Conservation (phyloP, 2,329 filamentous ascomycete genomes). For the Hypoxylon rubiginosum region DNA sequence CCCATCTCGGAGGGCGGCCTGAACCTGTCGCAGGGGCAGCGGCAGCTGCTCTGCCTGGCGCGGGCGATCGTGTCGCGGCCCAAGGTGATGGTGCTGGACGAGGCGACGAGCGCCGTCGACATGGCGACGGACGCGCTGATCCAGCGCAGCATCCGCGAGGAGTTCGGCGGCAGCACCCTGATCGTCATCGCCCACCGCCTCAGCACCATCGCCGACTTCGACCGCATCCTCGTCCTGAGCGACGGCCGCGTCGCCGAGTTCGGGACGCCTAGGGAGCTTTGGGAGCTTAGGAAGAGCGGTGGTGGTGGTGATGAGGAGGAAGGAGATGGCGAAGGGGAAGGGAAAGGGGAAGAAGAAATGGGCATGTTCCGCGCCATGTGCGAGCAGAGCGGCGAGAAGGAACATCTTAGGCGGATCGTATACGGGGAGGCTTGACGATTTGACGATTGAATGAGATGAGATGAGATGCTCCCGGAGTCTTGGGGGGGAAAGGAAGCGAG, state of each 20-base stretch:
- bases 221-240: constrained; percentile 78
- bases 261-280: constrained; percentile 73
- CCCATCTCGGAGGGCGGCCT: constrained; percentile 78
- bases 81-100: constrained; percentile 84
- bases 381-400: constrained; percentile 70
- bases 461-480: too few species aligned
- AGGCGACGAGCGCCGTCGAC: constrained; percentile 83
- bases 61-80: constrained; percentile 79
- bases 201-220: constrained; percentile 83
- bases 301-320: not conserved
- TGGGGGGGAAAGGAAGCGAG: too few species aligned
- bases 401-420: constrained; percentile 62
- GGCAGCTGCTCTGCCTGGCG: constrained; percentile 81
- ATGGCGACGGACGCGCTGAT: constrained; percentile 82
- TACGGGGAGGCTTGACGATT: constrained; percentile 38
- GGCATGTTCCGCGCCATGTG: constrained; percentile 73
- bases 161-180: constrained; percentile 75
- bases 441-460: not conserved
- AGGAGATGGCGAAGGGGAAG: too few species aligned
- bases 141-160: constrained; percentile 78
- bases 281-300: constrained; percentile 54
- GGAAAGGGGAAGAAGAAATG: constrained; percentile 49
- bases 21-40: constrained; percentile 81
- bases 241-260: constrained; percentile 77
- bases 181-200: constrained; percentile 82